Evolutionary conservation across 139 green algal species (phyloP).

Genomic region (Tetradesmus obliquus): DNA sequence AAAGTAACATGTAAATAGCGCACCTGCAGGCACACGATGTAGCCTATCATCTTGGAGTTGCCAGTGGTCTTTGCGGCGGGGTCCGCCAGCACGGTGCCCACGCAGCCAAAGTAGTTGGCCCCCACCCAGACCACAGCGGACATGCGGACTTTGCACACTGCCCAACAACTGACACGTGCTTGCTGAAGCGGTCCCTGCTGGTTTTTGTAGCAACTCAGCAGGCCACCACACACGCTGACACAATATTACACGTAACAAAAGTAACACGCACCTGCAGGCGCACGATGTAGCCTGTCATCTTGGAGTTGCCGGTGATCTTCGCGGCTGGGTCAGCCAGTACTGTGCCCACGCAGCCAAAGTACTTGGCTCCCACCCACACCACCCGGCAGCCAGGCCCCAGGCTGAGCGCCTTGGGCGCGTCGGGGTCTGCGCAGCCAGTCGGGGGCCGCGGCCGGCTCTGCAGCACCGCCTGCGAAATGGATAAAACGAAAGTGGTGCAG

Average conservation of each 20-base stretch:
- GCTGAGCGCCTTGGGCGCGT: constrained; percentile 9
- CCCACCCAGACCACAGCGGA: constrained; percentile 63
- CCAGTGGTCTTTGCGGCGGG: constrained; percentile 28
- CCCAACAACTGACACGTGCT: no score
- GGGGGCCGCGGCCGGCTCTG: constrained; percentile 26
- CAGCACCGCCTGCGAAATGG: constrained; percentile 33
- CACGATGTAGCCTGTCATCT: constrained; percentile 21
- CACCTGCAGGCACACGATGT: constrained; percentile 44
- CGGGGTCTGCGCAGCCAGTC: constrained; percentile 31
- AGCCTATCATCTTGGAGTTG: neutral
- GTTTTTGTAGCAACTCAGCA: no score
- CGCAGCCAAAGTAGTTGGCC: constrained; percentile 81
- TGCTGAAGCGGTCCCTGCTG: no score
- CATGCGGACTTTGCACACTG: no score
- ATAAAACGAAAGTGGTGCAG: neutral
- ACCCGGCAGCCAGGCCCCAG: constrained; percentile 50
- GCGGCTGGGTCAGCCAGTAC: constrained; percentile 66
- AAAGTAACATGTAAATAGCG: neutral
- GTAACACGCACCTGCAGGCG: constrained; percentile 13
- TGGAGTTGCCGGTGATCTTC: neutral
- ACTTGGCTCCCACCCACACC: constrained; percentile 77
- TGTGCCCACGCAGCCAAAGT: constrained; percentile 85
- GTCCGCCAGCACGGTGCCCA: constrained; percentile 76
- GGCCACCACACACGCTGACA: no score
- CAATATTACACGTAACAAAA: neutral